phyloP scores from a whole-genome alignment of 148 eudicot species.

The Diospyros lotus region DNA sequence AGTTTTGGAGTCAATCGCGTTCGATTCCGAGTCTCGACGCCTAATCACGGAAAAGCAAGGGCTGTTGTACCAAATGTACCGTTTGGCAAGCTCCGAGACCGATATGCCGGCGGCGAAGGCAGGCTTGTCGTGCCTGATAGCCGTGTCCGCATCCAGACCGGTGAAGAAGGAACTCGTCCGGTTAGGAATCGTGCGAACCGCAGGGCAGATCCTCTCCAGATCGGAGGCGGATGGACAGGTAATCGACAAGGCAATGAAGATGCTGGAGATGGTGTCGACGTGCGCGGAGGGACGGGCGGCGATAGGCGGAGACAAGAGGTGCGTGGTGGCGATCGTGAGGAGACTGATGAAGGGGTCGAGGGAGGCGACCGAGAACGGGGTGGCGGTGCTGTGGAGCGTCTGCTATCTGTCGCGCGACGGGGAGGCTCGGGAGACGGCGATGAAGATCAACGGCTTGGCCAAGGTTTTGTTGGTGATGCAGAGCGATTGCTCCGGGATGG shows the following conservation, averaged over 20 bases:
- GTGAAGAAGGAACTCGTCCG: slow-evolving; percentile 42
- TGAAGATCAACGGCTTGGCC: slow-evolving; percentile 43
- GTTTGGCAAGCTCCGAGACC: slow-evolving; percentile 22
- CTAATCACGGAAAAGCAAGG: slow-evolving; percentile 29
- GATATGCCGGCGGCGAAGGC: slow-evolving; percentile 31
- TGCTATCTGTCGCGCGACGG: slow-evolving; percentile 52
- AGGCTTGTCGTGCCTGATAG: slow-evolving; percentile 39
- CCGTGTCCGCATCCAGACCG: slow-evolving; percentile 33
- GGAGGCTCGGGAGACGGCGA: slow-evolving; percentile 39
- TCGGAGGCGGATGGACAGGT: slow-evolving; percentile 4
- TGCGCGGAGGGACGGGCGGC: slow-evolving; percentile 58
- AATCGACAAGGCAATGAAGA: slow-evolving; percentile 31
- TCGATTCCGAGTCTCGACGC: slow-evolving; percentile 31
- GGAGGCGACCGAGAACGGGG: slow-evolving; percentile 63
- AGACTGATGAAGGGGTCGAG: slow-evolving; percentile 58
- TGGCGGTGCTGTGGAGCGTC: slow-evolving; percentile 67
- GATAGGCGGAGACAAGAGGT: slow-evolving; percentile 37
- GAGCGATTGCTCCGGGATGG: slow-evolving; percentile 48
- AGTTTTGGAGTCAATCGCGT: slow-evolving; percentile 31
- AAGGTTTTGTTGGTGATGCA: slow-evolving; percentile 77
- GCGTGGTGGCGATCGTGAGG: slow-evolving; percentile 37
- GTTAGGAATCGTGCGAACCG: slow-evolving; percentile 37
- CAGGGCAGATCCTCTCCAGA: slow-evolving; percentile 32
- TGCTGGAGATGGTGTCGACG: slow-evolving; percentile 43
- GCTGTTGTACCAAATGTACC: slow-evolving; percentile 29